Base-by-base conservation (phyloP, 805 yeast genomes). In the Cyberlindnera mycetangii region DNA sequence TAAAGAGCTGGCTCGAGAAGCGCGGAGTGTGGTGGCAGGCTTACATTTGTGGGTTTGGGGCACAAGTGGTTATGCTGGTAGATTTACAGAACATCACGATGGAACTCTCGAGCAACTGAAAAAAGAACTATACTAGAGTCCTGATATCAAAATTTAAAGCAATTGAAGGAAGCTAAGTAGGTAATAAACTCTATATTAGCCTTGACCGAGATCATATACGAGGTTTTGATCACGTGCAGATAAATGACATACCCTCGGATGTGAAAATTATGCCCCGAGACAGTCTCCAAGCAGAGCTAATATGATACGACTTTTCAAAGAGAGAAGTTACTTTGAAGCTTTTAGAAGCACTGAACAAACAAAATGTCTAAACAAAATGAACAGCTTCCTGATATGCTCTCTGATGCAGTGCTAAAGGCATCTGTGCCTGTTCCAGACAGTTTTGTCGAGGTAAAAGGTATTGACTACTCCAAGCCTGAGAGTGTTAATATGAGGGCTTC, bases 361-460 rank as follows among this genome's bases (percentile, higher is more conserved):
- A 37, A 15, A 15, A 67, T 67, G 71, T 65, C 72, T 38, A 58
- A 66, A 42, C 53, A 62, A 31, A 66, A 70, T 52, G 64, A 62
- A 21, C 65, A 69, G 45, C 57, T 76, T 32, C 97, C 97, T 30
- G 79, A 74, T 7, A 64, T 87, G 32, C 92, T 96, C 12, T 75
- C 92, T 3, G 97, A 89, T 52, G 98, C 98, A 9, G 98, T 93
- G 24, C 74, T 93, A 41, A 85, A 83, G 62, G 82, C 81, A 44
- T 89, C 97, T 3, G 89, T 74, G 11, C 90, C 95, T 3, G 89
- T 90, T 39, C 95, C 96, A 8, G 86, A 78, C 24, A 80, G 79
- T 53, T 86, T 87, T 47, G 81, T 79, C 21, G 75, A 81, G 58
- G 97, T 95, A 20, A 71, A 78, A 45, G 99, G 99, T 45, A 81